Conservation (phyloP, 139 green algal genomes). For the Chlorella sp. region DNA sequence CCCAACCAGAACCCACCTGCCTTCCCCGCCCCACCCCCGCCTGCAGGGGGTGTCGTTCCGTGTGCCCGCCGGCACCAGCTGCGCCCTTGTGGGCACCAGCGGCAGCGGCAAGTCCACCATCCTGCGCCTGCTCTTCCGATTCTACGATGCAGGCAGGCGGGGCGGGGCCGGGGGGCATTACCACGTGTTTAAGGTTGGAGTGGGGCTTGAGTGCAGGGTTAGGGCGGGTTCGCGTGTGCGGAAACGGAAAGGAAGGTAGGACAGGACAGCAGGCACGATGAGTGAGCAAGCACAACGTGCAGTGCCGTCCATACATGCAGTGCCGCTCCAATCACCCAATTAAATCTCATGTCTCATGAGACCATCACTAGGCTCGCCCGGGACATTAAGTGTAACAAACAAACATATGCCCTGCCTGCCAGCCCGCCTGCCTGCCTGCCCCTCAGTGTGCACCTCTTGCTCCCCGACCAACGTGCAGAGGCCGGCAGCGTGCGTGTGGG, state of each 20-base stretch:
- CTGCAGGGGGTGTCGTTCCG: constrained; percentile 63
- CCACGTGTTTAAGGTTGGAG: too few relatives aligned
- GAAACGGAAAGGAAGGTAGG: neutral
- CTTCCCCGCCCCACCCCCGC: neutral
- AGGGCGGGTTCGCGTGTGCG: neutral
- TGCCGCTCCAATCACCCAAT: too few relatives aligned
- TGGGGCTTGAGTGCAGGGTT: too few relatives aligned
- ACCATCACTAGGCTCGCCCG: too few relatives aligned
- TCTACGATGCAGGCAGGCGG: constrained; percentile 78
- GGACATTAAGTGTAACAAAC: too few relatives aligned
- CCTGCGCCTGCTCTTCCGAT: constrained; percentile 82
- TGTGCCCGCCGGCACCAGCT: constrained; percentile 84
- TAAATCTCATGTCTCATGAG: too few relatives aligned
- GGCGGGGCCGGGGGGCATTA: too few relatives aligned
- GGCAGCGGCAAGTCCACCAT: constrained; percentile 89
- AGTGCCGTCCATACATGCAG: too few relatives aligned
- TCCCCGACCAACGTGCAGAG: constrained; percentile 17
- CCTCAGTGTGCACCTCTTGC: neutral
- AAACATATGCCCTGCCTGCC: too few relatives aligned
- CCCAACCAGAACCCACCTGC: neutral
- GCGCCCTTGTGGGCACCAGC: constrained; percentile 89
- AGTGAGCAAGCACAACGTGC: neutral
- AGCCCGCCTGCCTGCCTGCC: neutral
- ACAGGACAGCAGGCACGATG: neutral
- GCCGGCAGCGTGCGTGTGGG: constrained; percentile 71